phyloP scores from a whole-genome alignment of 306 rosid genomes.

The Hippophae rhamnoides region DNA sequence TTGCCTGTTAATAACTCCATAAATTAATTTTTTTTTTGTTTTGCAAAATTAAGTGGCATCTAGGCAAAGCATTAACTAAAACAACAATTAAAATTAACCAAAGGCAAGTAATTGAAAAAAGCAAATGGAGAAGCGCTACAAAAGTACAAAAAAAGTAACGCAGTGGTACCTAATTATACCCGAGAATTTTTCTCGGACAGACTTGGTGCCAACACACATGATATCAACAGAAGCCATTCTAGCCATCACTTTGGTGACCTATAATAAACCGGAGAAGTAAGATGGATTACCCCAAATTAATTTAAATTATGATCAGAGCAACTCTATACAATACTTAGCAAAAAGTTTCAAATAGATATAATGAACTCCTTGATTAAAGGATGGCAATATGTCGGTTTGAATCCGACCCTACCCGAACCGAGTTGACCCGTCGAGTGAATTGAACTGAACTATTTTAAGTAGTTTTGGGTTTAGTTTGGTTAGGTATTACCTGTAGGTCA shows the following conservation, averaged over 20 bases:
- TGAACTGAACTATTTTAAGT: too few relatives aligned
- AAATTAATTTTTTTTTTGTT: not conserved
- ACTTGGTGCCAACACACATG: constrained; percentile 76
- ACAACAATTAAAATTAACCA: too few relatives aligned
- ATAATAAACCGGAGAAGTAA: constrained; percentile 6
- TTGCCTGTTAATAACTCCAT: constrained; percentile 46
- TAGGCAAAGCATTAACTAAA: not conserved
- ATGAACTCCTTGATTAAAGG: too few relatives aligned
- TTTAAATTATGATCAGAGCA: not conserved
- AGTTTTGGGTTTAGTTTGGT: too few relatives aligned
- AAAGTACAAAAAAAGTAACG: not conserved
- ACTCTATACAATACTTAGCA: not conserved
- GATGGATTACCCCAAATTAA: not conserved
- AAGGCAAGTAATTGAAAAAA: not conserved
- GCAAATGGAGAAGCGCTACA: not conserved
- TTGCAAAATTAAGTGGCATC: not conserved
- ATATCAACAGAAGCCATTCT: constrained; percentile 69
- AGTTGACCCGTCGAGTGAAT: too few relatives aligned
- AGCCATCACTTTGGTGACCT: constrained; percentile 81
- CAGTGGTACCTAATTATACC: constrained; percentile 60
- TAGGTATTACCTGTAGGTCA: too few relatives aligned
- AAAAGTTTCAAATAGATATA: too few relatives aligned
- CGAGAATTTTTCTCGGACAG: constrained; percentile 67
- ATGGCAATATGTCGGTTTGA: too few relatives aligned
- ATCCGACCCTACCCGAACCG: too few relatives aligned